Evolutionary conservation across 2,329 filamentous ascomycete species (phyloP).

Genomic region (Daldinia sp.): DNA sequence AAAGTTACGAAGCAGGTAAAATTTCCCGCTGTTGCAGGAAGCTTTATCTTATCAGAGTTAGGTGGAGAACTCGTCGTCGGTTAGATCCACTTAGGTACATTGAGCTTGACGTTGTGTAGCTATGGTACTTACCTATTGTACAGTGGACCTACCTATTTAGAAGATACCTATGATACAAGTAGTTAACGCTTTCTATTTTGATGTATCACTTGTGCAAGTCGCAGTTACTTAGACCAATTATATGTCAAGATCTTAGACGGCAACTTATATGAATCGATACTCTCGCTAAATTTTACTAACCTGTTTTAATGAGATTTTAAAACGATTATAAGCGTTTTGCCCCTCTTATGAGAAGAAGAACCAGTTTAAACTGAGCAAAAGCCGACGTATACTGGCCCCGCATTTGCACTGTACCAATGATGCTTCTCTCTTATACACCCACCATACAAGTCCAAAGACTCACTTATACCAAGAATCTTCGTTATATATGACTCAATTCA

Average conservation of each 20-base stretch:
- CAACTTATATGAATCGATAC: not conserved
- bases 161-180: not conserved
- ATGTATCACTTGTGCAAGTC: not conserved
- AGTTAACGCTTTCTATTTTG: not conserved
- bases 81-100: too few species aligned
- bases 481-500: not conserved
- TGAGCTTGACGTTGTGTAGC: too few species aligned
- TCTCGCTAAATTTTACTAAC: not conserved
- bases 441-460: not conserved
- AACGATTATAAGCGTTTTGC: not conserved
- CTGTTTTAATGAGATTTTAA: too few species aligned
- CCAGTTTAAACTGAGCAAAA: not conserved
- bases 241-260: not conserved
- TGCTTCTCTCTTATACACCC: slow-evolving; percentile 12
- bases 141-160: too few species aligned
- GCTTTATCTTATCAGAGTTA: slow-evolving; percentile 40
- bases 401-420: slow-evolving; percentile 19
- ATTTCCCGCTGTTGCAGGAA: slow-evolving; percentile 23
- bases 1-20: slow-evolving; percentile 1
- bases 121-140: too few species aligned
- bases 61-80: too few species aligned
- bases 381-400: slow-evolving; percentile 21
- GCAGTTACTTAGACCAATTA: not conserved
- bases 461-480: not conserved
- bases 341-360: not conserved